Evolutionary conservation across 371 early-diverging fungal species (phyloP).

Genomic region (Mortierella sp.): DNA sequence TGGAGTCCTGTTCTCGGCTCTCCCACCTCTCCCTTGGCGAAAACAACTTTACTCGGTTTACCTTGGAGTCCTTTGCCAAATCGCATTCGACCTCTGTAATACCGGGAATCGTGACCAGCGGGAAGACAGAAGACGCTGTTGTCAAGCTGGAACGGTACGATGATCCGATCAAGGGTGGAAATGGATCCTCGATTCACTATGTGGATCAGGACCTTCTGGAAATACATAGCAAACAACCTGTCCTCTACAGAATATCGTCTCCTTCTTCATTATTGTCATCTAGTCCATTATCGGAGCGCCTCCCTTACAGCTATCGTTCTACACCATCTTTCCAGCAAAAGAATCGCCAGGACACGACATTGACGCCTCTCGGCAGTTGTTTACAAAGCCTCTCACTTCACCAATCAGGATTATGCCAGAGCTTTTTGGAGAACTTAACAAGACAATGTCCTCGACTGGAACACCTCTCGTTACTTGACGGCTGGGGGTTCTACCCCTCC

Average conservation of each 20-base stretch:
- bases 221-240: conserved; percentile 32
- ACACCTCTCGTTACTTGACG: conserved; percentile 42
- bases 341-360: neutral
- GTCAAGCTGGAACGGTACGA: conserved; percentile 30
- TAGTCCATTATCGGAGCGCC: neutral
- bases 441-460: conserved; percentile 36
- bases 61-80: conserved; percentile 15
- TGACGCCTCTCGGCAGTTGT: neutral
- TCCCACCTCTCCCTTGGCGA: conserved; percentile 42
- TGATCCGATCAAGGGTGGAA: conserved; percentile 39
- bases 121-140: neutral
- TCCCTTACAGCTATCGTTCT: neutral
- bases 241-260: conserved; percentile 14
- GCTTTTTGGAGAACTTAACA: conserved; percentile 41
- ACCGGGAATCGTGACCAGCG: neutral
- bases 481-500: conserved; percentile 52
- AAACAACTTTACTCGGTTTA: conserved; percentile 47
- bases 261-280: neutral
- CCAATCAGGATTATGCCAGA: conserved; percentile 41
- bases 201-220: conserved; percentile 18
- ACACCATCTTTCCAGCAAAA: neutral
- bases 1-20: conserved; percentile 37
- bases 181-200: neutral
- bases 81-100: neutral
- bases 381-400: conserved; percentile 24